phyloP scores from a whole-genome alignment of 768 basidiomycete genomes.

The Suillus cothurnatus region DNA sequence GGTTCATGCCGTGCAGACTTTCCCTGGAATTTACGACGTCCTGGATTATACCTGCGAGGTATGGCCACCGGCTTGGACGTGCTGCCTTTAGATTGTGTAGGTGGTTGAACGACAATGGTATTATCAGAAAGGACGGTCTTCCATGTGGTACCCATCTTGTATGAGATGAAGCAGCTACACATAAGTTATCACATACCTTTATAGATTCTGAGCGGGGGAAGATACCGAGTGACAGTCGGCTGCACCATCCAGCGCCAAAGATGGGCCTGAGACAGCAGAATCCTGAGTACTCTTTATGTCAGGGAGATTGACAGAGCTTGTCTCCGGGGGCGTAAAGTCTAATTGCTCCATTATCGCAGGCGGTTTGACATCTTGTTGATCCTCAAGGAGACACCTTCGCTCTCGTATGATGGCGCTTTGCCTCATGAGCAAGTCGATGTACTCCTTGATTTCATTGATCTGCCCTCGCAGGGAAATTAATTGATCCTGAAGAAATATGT shows the following conservation, averaged over 20 bases:
- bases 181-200: neutral
- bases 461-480: neutral
- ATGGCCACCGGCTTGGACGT: neutral
- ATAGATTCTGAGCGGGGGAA: neutral
- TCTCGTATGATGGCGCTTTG: neutral
- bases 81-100: neutral
- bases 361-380: neutral
- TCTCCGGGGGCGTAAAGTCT: neutral
- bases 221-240: neutral
- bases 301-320: neutral
- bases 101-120: neutral
- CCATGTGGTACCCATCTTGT: neutral
- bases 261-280: neutral
- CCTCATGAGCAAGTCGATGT: neutral
- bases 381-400: neutral
- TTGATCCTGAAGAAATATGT: neutral
- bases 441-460: neutral
- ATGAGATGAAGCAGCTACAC: neutral
- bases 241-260: neutral
- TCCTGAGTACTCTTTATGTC: neutral
- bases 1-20: neutral
- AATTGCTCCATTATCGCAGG: neutral
- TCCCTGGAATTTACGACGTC: neutral
- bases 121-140: neutral
- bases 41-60: neutral